A percentile compares a stretch with the other conserved stretches of the same genome.
These are phyloP conservation scores for Aspergillus thermomutatus DNA, from an alignment of 2,329 filamentous ascomycete species.

Conservation along the genomic window DNA sequence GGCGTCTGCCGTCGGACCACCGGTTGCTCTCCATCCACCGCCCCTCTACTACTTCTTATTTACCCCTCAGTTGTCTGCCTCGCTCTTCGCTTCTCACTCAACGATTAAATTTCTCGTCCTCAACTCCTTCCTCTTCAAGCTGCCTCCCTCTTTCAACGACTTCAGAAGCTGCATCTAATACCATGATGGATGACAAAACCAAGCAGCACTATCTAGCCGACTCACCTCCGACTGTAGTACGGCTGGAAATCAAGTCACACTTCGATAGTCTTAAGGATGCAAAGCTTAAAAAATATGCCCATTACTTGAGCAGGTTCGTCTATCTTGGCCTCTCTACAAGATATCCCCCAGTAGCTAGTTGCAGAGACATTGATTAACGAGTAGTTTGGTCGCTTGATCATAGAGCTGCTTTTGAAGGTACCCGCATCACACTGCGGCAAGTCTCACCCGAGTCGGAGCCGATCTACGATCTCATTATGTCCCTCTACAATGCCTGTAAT, in stretches of 20 bases:
- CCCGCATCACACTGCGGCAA: conserved; percentile 74
- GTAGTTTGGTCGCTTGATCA: conserved; percentile 6
- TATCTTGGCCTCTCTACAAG: conserved; percentile 16
- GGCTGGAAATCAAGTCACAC: conserved; percentile 86
- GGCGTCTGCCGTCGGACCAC: conserved; percentile 19
- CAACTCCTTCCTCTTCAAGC: conserved; percentile 11
- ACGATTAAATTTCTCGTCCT: conserved; percentile 13
- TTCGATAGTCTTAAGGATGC: conserved; percentile 62
- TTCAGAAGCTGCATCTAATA: conserved; percentile 5
- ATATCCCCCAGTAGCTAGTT: background rate
- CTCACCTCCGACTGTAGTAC: conserved; percentile 81
- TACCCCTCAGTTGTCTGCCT: conserved; percentile 13
- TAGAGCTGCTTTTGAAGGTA: conserved; percentile 74
- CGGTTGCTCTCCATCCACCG: conserved; percentile 15
- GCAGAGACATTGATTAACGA: conserved; percentile 7
- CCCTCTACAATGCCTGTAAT: conserved; percentile 62
- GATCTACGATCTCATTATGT: conserved; percentile 77
- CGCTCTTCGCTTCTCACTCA: conserved; percentile 10
- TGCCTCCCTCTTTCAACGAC: conserved; percentile 12
- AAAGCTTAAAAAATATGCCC: conserved; percentile 82
- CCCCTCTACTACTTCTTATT: conserved; percentile 12
- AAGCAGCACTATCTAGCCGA: conserved; percentile 79
- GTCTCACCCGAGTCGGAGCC: conserved; percentile 76
- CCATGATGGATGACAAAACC: conserved; percentile 38
- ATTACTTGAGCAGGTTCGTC: conserved; percentile 73